Evolutionary conservation across 208 protist genomes (phyloP), one percentile per base, ranked within the genome.

Genomic region (Trypanosoma grayi): DNA sequence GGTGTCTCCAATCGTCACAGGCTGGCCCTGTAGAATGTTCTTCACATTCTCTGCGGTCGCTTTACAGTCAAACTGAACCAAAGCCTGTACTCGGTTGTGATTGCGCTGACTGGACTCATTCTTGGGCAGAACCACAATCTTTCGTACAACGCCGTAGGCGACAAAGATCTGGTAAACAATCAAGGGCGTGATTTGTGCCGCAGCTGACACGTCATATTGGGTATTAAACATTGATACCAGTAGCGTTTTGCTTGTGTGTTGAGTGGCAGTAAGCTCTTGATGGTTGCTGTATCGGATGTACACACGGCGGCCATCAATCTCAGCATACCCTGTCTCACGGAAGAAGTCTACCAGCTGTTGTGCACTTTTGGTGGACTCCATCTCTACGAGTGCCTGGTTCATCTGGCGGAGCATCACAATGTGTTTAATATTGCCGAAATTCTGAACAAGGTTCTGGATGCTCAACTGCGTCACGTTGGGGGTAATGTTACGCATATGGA

Each of bases 151-250:
- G 48, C 91, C 91, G 77, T 95, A 97, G 75, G 53, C 89, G 39
- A 71, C 71, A 57, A 97, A 97, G 48, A 97, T 95, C 60, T 91
- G 85, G 62, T 94, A 91, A 54, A 97, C 88, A 70, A 97, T 89
- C 63, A 88, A 81, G 11, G 91, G 88, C 1, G 86, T 95, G 46
- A 94, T 92, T 60, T 91, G 83, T 25, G 81, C 78, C 4, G 86
- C 79, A 8, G 77, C 75, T 14, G 85, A 90, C 4, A 94, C 83
- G 60, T 97, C 91, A 62, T 96, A 96, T 73, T 92, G 82, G 22
- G 87, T 93, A 79, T 93, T 97, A 71, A 93, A 94, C 91, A 97
- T 97, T 8, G 86, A 95, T 27, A 94, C 91, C 11, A 97, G 74
- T 44, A 97, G 64, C 10, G 86, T 97, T 34, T 85, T 83, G 70